phyloP scores from a whole-genome alignment of 2,329 filamentous ascomycete genomes.

The Aspergillus spinulosporus region DNA sequence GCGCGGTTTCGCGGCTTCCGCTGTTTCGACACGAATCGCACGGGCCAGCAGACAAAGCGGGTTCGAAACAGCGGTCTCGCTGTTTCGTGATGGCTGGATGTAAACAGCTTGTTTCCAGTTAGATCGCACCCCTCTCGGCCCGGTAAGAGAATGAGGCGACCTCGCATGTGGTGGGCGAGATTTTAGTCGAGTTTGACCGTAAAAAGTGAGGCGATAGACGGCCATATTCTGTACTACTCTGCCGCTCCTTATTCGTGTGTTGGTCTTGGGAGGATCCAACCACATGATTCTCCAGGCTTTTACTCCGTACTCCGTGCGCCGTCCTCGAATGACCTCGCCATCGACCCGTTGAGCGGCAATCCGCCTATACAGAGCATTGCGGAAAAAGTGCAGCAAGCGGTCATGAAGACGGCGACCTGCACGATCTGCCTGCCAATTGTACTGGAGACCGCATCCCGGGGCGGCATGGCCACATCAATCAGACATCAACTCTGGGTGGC shows the following conservation, averaged over 20 bases:
- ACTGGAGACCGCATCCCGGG: neutral
- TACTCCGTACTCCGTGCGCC: neutral
- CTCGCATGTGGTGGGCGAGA: constrained; percentile 17
- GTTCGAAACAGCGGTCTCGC: constrained; percentile 15
- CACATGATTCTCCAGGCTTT: constrained; percentile 14
- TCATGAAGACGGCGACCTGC: neutral
- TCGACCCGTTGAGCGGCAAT: neutral
- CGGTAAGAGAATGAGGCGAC: constrained; percentile 25
- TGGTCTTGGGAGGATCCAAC: constrained; percentile 6
- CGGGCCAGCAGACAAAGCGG: neutral
- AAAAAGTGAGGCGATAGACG: constrained; percentile 28
- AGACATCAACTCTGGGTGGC: neutral
- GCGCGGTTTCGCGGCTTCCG: neutral
- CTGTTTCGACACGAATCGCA: neutral
- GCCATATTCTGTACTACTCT: neutral
- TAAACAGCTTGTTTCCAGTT: constrained; percentile 17
- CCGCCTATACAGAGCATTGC: neutral
- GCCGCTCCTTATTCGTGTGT: constrained; percentile 16
- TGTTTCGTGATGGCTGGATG: constrained; percentile 12
- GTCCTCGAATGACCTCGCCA: constrained; percentile 1
- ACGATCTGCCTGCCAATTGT: constrained; percentile 3
- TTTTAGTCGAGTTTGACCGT: constrained; percentile 1
- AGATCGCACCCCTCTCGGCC: constrained; percentile 14
- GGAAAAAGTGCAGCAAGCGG: neutral
- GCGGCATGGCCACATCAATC: neutral